These are phyloP conservation scores for Pisolithus orientalis DNA, from an alignment of 768 basidiomycete species.

Conservation along the genomic window DNA sequence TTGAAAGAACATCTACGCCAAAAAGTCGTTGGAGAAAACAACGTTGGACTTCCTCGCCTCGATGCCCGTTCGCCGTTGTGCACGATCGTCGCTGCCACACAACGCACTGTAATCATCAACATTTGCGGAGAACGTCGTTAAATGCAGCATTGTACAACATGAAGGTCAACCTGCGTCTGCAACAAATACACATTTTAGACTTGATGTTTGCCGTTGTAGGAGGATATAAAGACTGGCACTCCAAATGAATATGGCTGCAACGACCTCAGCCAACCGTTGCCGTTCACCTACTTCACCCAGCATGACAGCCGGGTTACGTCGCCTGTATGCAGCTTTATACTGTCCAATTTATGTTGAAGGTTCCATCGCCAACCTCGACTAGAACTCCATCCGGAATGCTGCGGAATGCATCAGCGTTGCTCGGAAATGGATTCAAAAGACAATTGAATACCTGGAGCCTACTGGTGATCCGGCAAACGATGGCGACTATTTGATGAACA, in stretches of 20 bases:
- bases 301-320: not conserved
- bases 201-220: not conserved
- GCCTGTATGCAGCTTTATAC: not conserved
- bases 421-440: not conserved
- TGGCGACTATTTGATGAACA: not conserved
- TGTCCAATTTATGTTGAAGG: not conserved
- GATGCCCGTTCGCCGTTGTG: not conserved
- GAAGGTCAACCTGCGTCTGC: not conserved
- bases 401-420: not conserved
- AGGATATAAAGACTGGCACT: not conserved
- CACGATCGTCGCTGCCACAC: not conserved
- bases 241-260: not conserved
- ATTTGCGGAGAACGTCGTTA: not conserved
- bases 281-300: not conserved
- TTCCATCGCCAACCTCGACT: not conserved
- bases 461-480: not conserved
- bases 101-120: not conserved
- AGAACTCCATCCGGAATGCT: not conserved
- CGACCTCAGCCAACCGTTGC: no score
- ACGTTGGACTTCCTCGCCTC: not conserved
- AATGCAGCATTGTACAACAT: not conserved
- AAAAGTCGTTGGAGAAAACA: not conserved
- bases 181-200: not conserved
- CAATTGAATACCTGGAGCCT: not conserved
- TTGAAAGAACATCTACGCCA: not conserved